phyloP scores from a whole-genome alignment of 2,329 filamentous ascomycete species.

The Reticulascus tulasneorum region DNA sequence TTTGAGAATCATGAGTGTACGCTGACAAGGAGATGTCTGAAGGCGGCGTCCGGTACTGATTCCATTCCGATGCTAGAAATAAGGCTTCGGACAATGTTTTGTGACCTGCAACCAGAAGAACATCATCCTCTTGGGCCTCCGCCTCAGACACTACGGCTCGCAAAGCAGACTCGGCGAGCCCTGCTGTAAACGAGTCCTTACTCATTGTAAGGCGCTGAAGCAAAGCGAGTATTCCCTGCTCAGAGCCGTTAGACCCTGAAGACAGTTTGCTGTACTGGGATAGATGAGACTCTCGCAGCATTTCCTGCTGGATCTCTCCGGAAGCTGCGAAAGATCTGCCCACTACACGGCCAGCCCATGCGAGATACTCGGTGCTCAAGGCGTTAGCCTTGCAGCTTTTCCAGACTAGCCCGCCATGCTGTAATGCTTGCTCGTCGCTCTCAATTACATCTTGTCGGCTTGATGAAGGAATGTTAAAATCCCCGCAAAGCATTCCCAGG shows the following conservation, averaged over 20 bases:
- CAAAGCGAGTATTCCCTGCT: slow-evolving; percentile 57
- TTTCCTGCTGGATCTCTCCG: slow-evolving; percentile 59
- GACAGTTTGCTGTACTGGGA: slow-evolving; percentile 44
- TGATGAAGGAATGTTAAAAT: slow-evolving; percentile 62
- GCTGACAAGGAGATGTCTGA: slow-evolving; percentile 36
- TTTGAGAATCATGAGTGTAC: slow-evolving; percentile 20
- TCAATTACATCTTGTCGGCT: slow-evolving; percentile 62
- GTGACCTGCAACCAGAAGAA: slow-evolving; percentile 46
- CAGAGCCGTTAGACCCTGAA: slow-evolving; percentile 51
- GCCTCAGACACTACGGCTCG: slow-evolving; percentile 54
- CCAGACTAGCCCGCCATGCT: slow-evolving; percentile 66
- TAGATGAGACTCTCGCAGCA: slow-evolving; percentile 58
- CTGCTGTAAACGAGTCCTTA: slow-evolving; percentile 51
- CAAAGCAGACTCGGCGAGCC: slow-evolving; percentile 58
- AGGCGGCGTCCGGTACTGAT: slow-evolving; percentile 48
- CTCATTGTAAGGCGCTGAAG: slow-evolving; percentile 59
- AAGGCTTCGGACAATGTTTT: slow-evolving; percentile 49
- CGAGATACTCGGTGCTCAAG: slow-evolving; percentile 64
- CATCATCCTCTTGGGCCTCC: slow-evolving; percentile 39
- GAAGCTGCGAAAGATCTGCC: slow-evolving; percentile 79
- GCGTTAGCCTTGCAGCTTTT: slow-evolving; percentile 65
- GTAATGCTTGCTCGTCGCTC: slow-evolving; percentile 59
- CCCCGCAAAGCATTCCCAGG: slow-evolving; percentile 67
- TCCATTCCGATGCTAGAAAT: slow-evolving; percentile 53
- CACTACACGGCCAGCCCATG: slow-evolving; percentile 82